Percentiles rank a stretch among this genome's conserved stretches.
These are phyloP conservation scores for Aspergillus panamensis DNA, from an alignment of 495 filamentous ascomycete species.

Conservation along the genomic window DNA sequence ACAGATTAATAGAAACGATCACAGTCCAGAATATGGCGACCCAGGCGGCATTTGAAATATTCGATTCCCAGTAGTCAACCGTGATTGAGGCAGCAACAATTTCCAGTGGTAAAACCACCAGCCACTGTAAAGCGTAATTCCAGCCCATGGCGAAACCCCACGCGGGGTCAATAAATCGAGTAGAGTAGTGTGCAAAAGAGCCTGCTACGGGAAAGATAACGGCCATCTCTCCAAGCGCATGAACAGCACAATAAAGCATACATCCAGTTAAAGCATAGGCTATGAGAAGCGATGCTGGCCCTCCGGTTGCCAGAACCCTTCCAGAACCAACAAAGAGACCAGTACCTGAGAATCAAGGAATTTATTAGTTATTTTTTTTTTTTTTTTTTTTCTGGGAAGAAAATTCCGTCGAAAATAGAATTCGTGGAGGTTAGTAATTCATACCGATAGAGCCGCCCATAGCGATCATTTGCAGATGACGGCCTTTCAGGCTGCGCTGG, in stretches of 20 bases:
- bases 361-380: constrained; percentile 1
- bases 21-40: constrained; percentile 76
- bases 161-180: constrained; percentile 86
- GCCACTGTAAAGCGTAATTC: constrained; percentile 97
- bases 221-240: constrained; percentile 88
- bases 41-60: constrained; percentile 70
- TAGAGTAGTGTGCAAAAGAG: constrained; percentile 90
- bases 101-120: constrained; percentile 82
- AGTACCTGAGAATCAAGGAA: constrained; percentile 54
- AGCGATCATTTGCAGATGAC: constrained; percentile 95
- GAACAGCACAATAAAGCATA: constrained; percentile 91
- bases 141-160: constrained; percentile 99
- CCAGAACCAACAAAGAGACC: constrained; percentile 91
- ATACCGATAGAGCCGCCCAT: constrained; percentile 92
- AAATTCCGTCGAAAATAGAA: not conserved
- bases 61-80: constrained; percentile 74
- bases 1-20: constrained; percentile 78
- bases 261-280: constrained; percentile 77
- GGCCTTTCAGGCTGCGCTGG: constrained; percentile 69
- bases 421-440: constrained; percentile 6
- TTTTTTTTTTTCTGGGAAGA: not conserved
- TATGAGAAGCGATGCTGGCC: constrained; percentile 80
- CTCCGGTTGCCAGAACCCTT: constrained; percentile 69
- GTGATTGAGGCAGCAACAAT: constrained; percentile 89
- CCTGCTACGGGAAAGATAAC: constrained; percentile 89